These are phyloP conservation scores for Penicillium sp. DNA, from an alignment of 2,329 filamentous ascomycete genomes.

Conservation along the genomic window DNA sequence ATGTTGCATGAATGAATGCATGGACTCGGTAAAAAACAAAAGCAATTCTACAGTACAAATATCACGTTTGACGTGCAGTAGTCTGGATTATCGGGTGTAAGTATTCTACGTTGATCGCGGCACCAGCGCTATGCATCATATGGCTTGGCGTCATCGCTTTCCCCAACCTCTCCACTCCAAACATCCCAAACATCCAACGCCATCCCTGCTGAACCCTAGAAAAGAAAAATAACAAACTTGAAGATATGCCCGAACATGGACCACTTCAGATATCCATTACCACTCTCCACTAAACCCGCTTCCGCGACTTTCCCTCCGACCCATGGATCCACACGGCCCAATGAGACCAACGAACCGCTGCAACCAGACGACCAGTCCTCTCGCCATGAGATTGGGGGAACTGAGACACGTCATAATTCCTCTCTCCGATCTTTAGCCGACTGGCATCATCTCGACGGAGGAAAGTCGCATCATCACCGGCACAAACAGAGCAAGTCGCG, in stretches of 20 bases:
- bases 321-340: slow-evolving; percentile 25
- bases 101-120: not conserved
- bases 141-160: not conserved
- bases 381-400: not conserved
- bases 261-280: slow-evolving; percentile 2
- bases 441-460: slow-evolving; percentile 9
- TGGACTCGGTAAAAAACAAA: not conserved
- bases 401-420: slow-evolving; percentile 4
- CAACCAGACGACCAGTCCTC: slow-evolving; percentile 2
- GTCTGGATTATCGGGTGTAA: not conserved
- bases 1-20: not conserved
- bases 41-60: not conserved
- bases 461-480: slow-evolving; percentile 22
- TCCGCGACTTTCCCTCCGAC: slow-evolving; percentile 24
- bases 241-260: slow-evolving; percentile 17
- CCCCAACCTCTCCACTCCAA: not conserved
- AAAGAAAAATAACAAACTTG: not conserved
- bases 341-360: slow-evolving; percentile 16
- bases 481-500: slow-evolving; percentile 34
- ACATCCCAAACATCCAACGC: not conserved
- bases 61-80: not conserved
- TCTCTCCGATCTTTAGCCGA: slow-evolving; percentile 8
- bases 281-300: slow-evolving; percentile 16
- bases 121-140: not conserved
- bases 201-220: not conserved